A percentile compares a stretch with the other conserved stretches of the same genome.
phyloP scores from a whole-genome alignment of 2,329 filamentous ascomycete species.

The Xenosphaeropsis pyriputrescens region DNA sequence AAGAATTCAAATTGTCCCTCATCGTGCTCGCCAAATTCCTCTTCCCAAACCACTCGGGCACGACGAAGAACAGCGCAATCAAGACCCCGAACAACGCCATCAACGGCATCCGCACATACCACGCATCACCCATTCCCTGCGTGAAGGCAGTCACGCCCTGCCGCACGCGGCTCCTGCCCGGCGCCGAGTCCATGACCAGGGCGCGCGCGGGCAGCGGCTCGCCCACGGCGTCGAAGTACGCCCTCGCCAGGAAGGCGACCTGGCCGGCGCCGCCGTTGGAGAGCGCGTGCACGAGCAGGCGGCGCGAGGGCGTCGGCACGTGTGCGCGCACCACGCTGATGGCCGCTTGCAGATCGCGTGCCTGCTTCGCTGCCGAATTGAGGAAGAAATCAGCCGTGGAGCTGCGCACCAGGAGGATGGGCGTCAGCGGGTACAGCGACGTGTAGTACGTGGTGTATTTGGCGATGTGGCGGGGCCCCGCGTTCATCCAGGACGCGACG shows the following conservation, averaged over 20 bases:
- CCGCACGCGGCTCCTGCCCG: neutral
- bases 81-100: conserved; percentile 1
- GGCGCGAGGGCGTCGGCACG: neutral
- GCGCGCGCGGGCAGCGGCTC: neutral
- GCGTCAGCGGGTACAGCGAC: neutral
- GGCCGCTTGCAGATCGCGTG: neutral
- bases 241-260: neutral
- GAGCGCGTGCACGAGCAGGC: conserved; percentile 1
- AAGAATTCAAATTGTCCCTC: conserved; percentile 1
- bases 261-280: conserved; percentile 1
- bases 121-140: neutral
- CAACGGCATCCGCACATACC: conserved; percentile 1
- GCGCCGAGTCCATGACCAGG: conserved; percentile 1
- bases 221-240: neutral
- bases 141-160: neutral
- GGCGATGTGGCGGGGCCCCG: neutral
- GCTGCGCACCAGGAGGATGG: conserved; percentile 1
- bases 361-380: neutral
- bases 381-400: conserved; percentile 1
- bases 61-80: conserved; percentile 1
- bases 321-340: neutral
- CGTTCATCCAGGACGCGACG: conserved; percentile 1
- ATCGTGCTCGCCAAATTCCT: conserved; percentile 1
- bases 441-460: conserved; percentile 1
- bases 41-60: conserved; percentile 1